Evolutionary conservation across 2,329 filamentous ascomycete species (phyloP).

Genomic region (Phaeosphaeria sp.): DNA sequence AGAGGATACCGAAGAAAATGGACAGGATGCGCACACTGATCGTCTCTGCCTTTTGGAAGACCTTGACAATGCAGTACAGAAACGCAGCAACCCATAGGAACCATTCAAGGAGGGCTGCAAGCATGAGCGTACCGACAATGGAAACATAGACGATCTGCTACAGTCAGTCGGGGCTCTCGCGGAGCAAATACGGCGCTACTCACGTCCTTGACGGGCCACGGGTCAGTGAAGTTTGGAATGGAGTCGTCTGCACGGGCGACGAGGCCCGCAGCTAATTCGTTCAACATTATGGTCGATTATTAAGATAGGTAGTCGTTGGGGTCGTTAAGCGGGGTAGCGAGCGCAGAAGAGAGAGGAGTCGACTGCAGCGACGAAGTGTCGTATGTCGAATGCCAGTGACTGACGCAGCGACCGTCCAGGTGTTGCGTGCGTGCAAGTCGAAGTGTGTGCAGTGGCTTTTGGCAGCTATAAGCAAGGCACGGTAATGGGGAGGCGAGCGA

Average conservation of each 20-base stretch:
- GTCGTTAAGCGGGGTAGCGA: constrained; percentile 23
- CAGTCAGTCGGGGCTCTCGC: constrained; percentile 18
- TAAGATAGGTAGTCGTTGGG: constrained; percentile 19
- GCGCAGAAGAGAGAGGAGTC: constrained; percentile 1
- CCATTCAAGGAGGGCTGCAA: constrained; percentile 90
- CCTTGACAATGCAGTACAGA: constrained; percentile 87
- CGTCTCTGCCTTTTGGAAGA: constrained; percentile 87
- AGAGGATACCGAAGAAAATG: constrained; percentile 75
- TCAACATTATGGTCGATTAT: constrained; percentile 32
- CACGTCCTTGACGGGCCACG: constrained; percentile 51
- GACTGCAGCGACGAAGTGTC: constrained; percentile 15
- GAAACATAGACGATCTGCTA: constrained; percentile 81
- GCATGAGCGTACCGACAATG: constrained; percentile 80
- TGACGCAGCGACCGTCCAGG: constrained; percentile 8
- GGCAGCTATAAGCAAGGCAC: constrained; percentile 14
- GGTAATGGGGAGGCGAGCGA: constrained; percentile 18
- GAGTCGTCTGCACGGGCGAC: constrained; percentile 35
- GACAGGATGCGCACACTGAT: constrained; percentile 82
- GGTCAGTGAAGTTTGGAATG: constrained; percentile 43
- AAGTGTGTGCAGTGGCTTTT: constrained; percentile 9
- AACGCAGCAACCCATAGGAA: constrained; percentile 95
- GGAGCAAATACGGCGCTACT: constrained; percentile 21
- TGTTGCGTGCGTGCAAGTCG: constrained; percentile 10
- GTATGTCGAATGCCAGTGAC: constrained; percentile 8
- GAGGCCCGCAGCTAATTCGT: constrained; percentile 27